Base-by-base conservation (phyloP, 805 yeast genomes). In the Kluyveromyces lactis region DNA sequence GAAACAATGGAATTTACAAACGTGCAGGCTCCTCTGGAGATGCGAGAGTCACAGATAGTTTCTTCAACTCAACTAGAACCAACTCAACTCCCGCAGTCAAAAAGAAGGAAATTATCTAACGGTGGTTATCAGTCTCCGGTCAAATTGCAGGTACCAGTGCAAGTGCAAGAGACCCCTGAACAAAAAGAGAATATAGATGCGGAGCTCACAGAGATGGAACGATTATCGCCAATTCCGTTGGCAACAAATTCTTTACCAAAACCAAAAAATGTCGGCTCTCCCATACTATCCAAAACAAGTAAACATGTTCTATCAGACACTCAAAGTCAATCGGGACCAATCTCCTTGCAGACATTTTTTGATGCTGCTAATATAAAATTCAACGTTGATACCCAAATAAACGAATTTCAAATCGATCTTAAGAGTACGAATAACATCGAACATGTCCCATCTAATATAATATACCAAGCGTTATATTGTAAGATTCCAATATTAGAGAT, bases 401-500 rank as follows among this genome's bases (percentile, higher is more conserved):
- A 18, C 16, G 21, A 7, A n/a, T 21, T 31, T 18, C 12, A 9
- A 10, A 26, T 18, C 17, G 24, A 2, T 18, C 40, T 43, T 33
- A 27, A 18, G 4, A 15, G 12, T 12, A 10, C 26, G 12, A 24
- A 32, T 29, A 13, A 12, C 16, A 26, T 19, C 7, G 24, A 27
- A 11, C 18, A 23, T 6, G 15, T 29, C 19, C 33, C 40, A 8
- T 26, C 40, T 2, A 42, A 49, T 8, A 42, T 47, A 16, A 19
- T 49, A 3, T 50, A 45, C n/a, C 37, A 42, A 13, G 39, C 50
- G 2, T 36, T 54, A 9, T 55, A 58, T 31, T 45, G 49, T 7
- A 50, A 54, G 23, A 49, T 56, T 8, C 64, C 64, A 8, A 43
- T 53, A 8, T 29, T 58, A 5, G 75, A 73, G 33, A 62, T 77